phyloP scores from a whole-genome alignment of 129 eudicot genomes.

The Saussurea involucrata region DNA sequence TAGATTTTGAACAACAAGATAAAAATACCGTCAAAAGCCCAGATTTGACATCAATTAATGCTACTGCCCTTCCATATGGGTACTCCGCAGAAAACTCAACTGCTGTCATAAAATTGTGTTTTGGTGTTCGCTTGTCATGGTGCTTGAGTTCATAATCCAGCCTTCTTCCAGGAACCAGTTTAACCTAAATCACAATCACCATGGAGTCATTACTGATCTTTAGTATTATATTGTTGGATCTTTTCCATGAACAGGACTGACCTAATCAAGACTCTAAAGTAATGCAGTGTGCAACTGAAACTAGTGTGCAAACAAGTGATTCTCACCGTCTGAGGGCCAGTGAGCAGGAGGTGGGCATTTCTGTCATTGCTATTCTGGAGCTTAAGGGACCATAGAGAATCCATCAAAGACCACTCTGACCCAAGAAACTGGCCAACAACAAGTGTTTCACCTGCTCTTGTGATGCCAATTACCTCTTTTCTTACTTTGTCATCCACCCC shows the following conservation, averaged over 20 bases:
- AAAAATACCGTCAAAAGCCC: conserved; percentile 24
- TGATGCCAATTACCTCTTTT: conserved; percentile 28
- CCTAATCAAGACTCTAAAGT: not conserved
- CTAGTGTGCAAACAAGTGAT: not conserved
- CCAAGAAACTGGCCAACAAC: conserved; percentile 25
- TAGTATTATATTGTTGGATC: not conserved
- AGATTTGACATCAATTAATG: conserved; percentile 28
- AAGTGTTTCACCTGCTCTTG: conserved; percentile 18
- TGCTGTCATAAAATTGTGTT: conserved; percentile 31
- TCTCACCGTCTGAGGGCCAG: conserved; percentile 27
- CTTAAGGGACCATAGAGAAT: conserved; percentile 25
- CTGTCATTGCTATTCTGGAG: conserved; percentile 4
- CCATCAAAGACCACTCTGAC: conserved; percentile 35
- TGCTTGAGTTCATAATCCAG: conserved; percentile 34
- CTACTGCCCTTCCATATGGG: conserved; percentile 40
- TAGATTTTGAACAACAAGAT: not conserved
- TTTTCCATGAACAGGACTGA: not conserved
- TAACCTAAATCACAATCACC: conserved; percentile 26
- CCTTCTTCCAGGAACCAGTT: conserved; percentile 36
- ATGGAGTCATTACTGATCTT: not conserved
- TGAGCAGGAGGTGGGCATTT: conserved; percentile 25
- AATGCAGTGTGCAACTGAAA: not conserved
- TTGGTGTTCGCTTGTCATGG: conserved; percentile 9
- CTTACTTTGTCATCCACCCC: not conserved
- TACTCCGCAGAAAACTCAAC: conserved; percentile 40